Evolutionary conservation across 2,329 filamentous ascomycete species (phyloP).

Genomic region (Cytospora mali): DNA sequence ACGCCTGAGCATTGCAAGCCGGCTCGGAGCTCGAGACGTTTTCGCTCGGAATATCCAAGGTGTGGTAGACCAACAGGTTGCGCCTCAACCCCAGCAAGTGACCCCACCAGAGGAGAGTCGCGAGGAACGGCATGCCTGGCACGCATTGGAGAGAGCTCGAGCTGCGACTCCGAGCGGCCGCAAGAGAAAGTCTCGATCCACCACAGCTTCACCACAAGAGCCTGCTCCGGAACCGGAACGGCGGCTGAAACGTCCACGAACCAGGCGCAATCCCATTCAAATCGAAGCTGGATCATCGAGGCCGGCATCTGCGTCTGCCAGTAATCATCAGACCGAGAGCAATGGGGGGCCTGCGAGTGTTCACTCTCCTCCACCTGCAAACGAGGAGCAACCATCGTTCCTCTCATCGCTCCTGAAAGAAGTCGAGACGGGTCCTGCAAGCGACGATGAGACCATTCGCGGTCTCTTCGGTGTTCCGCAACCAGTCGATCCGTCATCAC

Average conservation of each 20-base stretch:
- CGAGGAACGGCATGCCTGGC: constrained; percentile 86
- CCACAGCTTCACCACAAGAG: constrained; percentile 71
- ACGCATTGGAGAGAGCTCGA: constrained; percentile 82
- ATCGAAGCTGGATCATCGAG: constrained; percentile 48
- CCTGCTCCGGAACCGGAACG: constrained; percentile 72
- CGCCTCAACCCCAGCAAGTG: constrained; percentile 39
- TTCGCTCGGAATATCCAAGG: constrained; percentile 66
- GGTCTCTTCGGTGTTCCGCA: constrained; percentile 42
- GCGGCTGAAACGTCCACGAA: constrained; percentile 85
- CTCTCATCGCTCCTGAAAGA: constrained; percentile 86
- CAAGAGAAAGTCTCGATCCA: constrained; percentile 74
- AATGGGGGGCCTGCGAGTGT: constrained; percentile 26
- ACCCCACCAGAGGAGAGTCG: constrained; percentile 66
- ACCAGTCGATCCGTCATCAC: constrained; percentile 38
- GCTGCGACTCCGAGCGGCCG: constrained; percentile 54
- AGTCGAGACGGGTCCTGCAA: constrained; percentile 68
- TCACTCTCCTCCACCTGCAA: constrained; percentile 39
- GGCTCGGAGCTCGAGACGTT: constrained; percentile 72
- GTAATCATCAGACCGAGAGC: constrained; percentile 24
- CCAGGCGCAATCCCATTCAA: constrained; percentile 62
- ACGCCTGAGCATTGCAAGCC: constrained; percentile 78
- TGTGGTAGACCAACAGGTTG: constrained; percentile 59
- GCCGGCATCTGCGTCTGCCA: constrained; percentile 28
- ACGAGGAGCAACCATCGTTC: constrained; percentile 69
- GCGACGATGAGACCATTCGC: constrained; percentile 58